phyloP scores from a whole-genome alignment of 2,329 filamentous ascomycete species.

The Didymella sp. region DNA sequence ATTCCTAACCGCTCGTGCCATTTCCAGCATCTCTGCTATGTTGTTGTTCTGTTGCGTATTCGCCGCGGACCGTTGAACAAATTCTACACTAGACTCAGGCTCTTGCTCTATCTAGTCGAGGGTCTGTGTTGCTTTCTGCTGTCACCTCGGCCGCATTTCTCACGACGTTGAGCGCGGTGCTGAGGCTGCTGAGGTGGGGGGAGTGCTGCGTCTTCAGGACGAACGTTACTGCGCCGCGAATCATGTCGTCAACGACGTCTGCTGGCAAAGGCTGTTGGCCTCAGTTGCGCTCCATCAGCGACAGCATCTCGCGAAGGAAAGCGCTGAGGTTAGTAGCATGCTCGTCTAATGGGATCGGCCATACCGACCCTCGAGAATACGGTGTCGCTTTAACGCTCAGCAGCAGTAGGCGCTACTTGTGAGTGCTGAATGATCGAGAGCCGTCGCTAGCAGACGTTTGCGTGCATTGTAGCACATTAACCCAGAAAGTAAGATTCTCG shows the following conservation, averaged over 20 bases:
- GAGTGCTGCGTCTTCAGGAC: conserved; percentile 27
- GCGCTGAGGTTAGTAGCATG: background rate
- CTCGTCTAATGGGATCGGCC: conserved; percentile 3
- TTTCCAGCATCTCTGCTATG: conserved; percentile 9
- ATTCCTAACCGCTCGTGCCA: background rate
- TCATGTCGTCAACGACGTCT: conserved; percentile 19
- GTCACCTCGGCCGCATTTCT: conserved; percentile 20
- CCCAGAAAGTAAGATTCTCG: too few species aligned
- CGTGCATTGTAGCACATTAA: too few species aligned
- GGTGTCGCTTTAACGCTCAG: background rate
- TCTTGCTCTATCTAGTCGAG: conserved; percentile 20
- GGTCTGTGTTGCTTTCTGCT: conserved; percentile 13
- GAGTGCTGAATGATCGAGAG: background rate
- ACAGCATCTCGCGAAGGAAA: background rate
- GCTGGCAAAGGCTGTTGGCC: conserved; percentile 19
- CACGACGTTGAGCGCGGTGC: conserved; percentile 22
- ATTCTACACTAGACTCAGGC: conserved; percentile 13
- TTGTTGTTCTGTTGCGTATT: conserved; percentile 22
- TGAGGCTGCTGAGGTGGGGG: conserved; percentile 21
- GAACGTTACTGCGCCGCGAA: conserved; percentile 23
- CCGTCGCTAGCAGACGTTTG: background rate
- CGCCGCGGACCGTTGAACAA: conserved; percentile 10
- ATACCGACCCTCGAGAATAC: background rate
- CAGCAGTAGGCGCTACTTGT: background rate
- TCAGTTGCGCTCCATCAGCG: background rate